Evolutionary conservation across 345 rosid genomes (phyloP), one percentile per base, ranked within the genome.

Genomic region (Anastatica hierochuntica): DNA sequence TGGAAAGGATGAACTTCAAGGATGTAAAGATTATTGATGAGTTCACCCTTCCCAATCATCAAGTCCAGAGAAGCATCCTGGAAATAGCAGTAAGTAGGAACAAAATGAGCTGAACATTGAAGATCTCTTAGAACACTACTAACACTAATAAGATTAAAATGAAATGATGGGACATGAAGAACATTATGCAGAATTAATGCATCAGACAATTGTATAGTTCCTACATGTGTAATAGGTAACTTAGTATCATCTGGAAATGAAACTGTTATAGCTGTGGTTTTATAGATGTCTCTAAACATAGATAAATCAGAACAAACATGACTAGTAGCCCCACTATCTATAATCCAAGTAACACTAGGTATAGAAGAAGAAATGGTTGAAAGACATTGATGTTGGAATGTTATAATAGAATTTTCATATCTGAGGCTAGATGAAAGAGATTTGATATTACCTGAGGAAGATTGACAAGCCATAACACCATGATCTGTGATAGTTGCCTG

Each of bases 321-420:
- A 5, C 34, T 46, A 3, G 51, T 26, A 0, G 35, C 20, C 8
- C 35, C 35, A 26, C 8, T 14, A 2, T 46, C 51, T 24, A 46
- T 8, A 7, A 46, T 46, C 51, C 51, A 46, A 26, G 19, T 2
- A 46, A 8, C 51, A 14, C 1, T 1, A 4, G 51, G 35, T 1
- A 26, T 0, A 8, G 1, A 0, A 7, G 10, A 21, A 1, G n/a
- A 4, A 3, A 24, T 3, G 3, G 49, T 1, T 0, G 33, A 13
- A 7, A 45, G n/a, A 0, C 50, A 45, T 0, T 45, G 18, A 2
- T 45, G 12, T 21, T 21, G 24, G 5, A 21, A 21, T 21, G 2
- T 21, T 5, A 21, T 21, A 2, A 21, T 21, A 21, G 2, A 5
- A 5, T 21, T 2, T 21, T 21, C 3, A 5, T 21, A 21, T 2